Evolutionary conservation across 2,329 filamentous ascomycete genomes (phyloP).

Genomic region (Anthostomella pinea): DNA sequence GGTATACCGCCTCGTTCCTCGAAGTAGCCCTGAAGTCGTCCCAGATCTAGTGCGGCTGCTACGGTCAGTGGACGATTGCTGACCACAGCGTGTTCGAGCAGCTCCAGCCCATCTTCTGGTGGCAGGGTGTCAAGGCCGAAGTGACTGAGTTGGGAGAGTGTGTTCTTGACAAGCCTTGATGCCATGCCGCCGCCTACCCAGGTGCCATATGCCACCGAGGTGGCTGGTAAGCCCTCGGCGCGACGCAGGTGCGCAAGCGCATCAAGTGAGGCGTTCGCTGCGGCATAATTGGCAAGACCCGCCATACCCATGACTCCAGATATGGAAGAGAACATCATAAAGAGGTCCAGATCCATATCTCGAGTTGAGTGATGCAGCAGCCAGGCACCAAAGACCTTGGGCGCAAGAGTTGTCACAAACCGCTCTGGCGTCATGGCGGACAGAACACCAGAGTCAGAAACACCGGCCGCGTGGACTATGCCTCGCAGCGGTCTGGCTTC

Average conservation of each 20-base stretch:
- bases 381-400: conserved; percentile 28
- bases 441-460: conserved; percentile 26
- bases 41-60: conserved; percentile 24
- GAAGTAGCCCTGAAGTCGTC: conserved; percentile 19
- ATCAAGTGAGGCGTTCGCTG: conserved; percentile 26
- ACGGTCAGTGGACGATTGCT: conserved; percentile 21
- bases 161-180: conserved; percentile 15
- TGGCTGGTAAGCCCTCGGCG: conserved; percentile 20
- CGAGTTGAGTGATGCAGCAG: conserved; percentile 24
- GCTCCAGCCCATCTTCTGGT: conserved; percentile 17
- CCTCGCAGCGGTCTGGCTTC: conserved; percentile 29
- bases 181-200: conserved; percentile 30
- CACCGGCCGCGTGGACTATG: conserved; percentile 30
- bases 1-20: conserved; percentile 22
- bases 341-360: conserved; percentile 25
- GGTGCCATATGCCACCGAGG: conserved; percentile 28
- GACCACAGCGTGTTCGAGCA: conserved; percentile 20
- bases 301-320: conserved; percentile 27
- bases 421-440: conserved; percentile 26
- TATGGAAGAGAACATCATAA: conserved; percentile 28
- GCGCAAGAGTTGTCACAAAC: conserved; percentile 20
- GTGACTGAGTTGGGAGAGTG: conserved; percentile 20
- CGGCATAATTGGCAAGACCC: conserved; percentile 26
- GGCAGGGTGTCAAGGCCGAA: conserved; percentile 23
- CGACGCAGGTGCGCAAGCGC: conserved; percentile 21